Conservation (phyloP, 2,329 filamentous ascomycete genomes). For the Claviceps sp. region DNA sequence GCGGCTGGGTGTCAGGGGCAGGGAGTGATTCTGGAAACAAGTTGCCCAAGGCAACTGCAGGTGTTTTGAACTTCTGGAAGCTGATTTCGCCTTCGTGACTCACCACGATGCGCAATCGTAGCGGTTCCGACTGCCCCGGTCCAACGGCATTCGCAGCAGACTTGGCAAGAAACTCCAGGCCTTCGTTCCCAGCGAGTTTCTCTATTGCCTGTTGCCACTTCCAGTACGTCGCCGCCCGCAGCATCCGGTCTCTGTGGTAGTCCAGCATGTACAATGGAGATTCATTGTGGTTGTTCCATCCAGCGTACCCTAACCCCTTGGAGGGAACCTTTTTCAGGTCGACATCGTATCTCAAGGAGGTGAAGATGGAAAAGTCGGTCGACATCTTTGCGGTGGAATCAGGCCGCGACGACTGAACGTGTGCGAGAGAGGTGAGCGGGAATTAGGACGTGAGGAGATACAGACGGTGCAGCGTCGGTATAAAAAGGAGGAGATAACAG, state of each 20-base stretch:
- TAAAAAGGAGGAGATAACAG: too few species aligned
- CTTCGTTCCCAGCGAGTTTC: slow-evolving; percentile 29
- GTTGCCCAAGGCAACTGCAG: slow-evolving; percentile 30
- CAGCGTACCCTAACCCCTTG: slow-evolving; percentile 25
- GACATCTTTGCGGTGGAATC: slow-evolving; percentile 15
- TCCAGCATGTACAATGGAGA: slow-evolving; percentile 69
- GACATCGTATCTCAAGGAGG: slow-evolving; percentile 59
- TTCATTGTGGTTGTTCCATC: slow-evolving; percentile 36
- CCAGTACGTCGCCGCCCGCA: slow-evolving; percentile 47
- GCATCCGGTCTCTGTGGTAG: slow-evolving; percentile 65
- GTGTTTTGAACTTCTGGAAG: slow-evolving; percentile 24
- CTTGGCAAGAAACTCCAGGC: slow-evolving; percentile 26
- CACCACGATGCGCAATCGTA: slow-evolving; percentile 44
- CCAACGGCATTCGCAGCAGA: slow-evolving; percentile 23
- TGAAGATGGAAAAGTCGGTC: slow-evolving; percentile 48
- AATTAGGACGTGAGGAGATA: too few species aligned
- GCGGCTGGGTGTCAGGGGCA: slow-evolving; percentile 20
- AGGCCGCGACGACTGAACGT: background rate
- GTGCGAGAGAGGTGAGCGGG: background rate
- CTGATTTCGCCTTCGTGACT: slow-evolving; percentile 31
- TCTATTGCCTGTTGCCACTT: slow-evolving; percentile 34
- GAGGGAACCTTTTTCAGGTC: slow-evolving; percentile 32
- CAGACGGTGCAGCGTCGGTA: too few species aligned
- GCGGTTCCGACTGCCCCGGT: slow-evolving; percentile 18
- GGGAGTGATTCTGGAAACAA: slow-evolving; percentile 46